Evolutionary conservation across 164 flowering plant species (phyloP), one percentile per base, ranked within the genome.

Genomic region (Vitis labrusca): DNA sequence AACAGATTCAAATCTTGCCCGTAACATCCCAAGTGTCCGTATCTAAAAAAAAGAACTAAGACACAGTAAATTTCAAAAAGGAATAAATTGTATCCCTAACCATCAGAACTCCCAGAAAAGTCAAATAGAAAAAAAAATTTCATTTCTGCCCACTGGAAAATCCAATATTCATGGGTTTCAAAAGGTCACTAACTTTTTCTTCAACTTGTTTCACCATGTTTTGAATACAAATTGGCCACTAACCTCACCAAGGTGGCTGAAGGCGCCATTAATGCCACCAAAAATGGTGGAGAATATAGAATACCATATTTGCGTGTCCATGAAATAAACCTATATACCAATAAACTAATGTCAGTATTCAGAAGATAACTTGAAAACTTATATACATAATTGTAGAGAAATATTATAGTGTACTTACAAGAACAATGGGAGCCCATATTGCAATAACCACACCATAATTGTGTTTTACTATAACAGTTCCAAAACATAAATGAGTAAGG

Each of bases 221-320:
- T 19, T 59, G 37, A 55, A 54, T 44, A 67, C 30, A 52, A 50
- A 67, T 50, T 55, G n/a, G 57, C 30, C 59, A 81, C 95, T 79
- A 37, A 96, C 99, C 99, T 96, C 99, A 71, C 99, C 99, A 77
- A 96, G 79, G 80, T 87, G 99, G 77, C 90, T 90, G 83, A 95
- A 91, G 32, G 97, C 99, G 68, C 99, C 99, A 81, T 73, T 77
- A 75, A 96, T 82, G 60, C 98, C 99, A 69, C 99, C 98, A 77
- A 89, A 76, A 66, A 96, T 71, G 52, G 97, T 93, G 16, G 97
- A 82, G 74, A 83, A 96, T 66, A 96, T 96, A 71, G 98, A 90
- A 88, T 93, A 96, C 99, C 99, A 96, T 80, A 96, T 96, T 83
- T 96, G 98, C 62, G 91, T 75, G 80, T 96, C 99, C 99, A 91